These are phyloP conservation scores for Aulographum hederae DNA, from an alignment of 2,329 filamentous ascomycete genomes.

Conservation along the genomic window DNA sequence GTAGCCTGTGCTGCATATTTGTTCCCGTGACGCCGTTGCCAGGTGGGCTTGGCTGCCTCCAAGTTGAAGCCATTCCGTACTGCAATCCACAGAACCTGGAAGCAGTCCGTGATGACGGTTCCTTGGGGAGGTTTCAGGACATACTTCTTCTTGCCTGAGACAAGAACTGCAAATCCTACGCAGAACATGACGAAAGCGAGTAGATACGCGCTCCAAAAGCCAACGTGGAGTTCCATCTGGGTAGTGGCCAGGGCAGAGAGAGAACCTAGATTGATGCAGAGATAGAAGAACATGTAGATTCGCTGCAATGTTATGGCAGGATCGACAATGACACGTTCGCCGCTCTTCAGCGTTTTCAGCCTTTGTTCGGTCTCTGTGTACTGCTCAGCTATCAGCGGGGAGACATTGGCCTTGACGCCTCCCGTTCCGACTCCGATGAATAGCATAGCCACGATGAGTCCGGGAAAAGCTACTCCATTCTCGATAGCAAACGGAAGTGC, in stretches of 20 bases:
- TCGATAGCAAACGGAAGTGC: conserved; percentile 45
- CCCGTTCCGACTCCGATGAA: conserved; percentile 61
- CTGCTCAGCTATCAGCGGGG: conserved; percentile 30
- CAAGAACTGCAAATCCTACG: conserved; percentile 37
- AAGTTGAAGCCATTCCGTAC: conserved; percentile 28
- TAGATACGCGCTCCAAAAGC: conserved; percentile 50
- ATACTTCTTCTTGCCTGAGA: conserved; percentile 13
- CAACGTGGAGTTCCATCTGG: conserved; percentile 47
- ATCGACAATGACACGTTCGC: conserved; percentile 20
- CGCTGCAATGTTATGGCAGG: conserved; percentile 20
- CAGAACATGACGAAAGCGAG: conserved; percentile 45
- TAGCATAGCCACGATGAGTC: conserved; percentile 44
- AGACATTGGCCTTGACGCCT: conserved; percentile 67
- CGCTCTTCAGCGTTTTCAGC: conserved; percentile 17
- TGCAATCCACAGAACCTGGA: conserved; percentile 40
- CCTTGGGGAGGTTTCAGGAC: conserved; percentile 7
- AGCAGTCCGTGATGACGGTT: conserved; percentile 17
- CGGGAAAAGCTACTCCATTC: conserved; percentile 39
- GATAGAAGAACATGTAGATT: conserved; percentile 41
- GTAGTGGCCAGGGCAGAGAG: conserved; percentile 48
- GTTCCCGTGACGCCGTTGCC: conserved; percentile 31
- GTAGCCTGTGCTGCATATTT: conserved; percentile 24
- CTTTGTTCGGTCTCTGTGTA: conserved; percentile 22
- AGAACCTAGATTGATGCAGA: conserved; percentile 54
- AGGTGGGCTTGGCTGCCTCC: conserved; percentile 44